phyloP scores from a whole-genome alignment of 805 yeast genomes.

The Lipomyces sp. region DNA sequence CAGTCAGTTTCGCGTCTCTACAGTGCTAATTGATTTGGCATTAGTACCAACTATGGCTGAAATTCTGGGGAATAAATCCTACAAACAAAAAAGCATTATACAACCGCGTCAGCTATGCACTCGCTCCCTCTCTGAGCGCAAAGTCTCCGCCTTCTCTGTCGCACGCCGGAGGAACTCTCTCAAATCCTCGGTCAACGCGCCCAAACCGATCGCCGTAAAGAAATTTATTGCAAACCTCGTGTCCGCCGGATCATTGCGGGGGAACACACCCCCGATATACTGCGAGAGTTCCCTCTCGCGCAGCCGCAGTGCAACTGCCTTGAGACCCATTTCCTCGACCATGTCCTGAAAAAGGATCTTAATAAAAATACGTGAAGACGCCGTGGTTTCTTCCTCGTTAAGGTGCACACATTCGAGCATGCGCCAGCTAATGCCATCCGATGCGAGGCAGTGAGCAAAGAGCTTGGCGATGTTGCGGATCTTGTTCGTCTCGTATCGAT shows the following conservation, averaged over 20 bases:
- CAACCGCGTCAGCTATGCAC: too few species aligned
- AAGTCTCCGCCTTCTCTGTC: conserved; percentile 4
- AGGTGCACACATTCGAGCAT: conserved; percentile 54
- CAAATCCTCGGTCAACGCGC: conserved; percentile 78
- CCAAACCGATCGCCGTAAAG: conserved; percentile 90
- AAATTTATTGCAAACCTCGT: conserved; percentile 75
- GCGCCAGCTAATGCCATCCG: conserved; percentile 65
- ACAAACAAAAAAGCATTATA: too few species aligned
- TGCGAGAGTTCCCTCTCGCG: conserved; percentile 52
- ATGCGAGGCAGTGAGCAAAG: conserved; percentile 79
- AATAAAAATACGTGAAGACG: conserved; percentile 73
- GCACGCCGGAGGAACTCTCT: conserved; percentile 47
- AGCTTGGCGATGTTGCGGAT: conserved; percentile 76
- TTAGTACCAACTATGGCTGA: too few species aligned
- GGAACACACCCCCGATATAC: conserved; percentile 60
- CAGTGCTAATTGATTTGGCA: too few species aligned
- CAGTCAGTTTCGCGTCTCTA: too few species aligned
- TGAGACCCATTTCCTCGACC: conserved; percentile 69
- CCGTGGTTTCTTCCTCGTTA: conserved; percentile 69
- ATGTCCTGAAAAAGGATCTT: conserved; percentile 78
- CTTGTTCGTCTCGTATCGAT: conserved; percentile 67
- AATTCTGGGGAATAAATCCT: too few species aligned
- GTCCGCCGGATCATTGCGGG: conserved; percentile 42
- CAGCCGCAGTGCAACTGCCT: conserved; percentile 49
- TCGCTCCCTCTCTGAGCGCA: not conserved